These are phyloP conservation scores for Hericium coralloides DNA, from an alignment of 768 basidiomycete species.

Conservation along the genomic window DNA sequence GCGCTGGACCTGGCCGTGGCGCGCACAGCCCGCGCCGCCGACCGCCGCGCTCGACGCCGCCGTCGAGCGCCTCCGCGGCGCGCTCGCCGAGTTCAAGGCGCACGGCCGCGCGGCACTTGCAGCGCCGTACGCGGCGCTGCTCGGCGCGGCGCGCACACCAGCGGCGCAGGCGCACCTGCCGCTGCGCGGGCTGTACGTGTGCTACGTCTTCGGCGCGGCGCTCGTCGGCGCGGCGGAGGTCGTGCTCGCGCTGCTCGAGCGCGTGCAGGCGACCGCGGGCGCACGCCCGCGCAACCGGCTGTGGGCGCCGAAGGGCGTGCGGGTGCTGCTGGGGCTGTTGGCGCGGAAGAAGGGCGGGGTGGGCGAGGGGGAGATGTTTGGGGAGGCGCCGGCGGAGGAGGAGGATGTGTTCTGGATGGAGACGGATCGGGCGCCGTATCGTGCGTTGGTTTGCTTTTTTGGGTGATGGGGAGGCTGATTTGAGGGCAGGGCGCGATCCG, in stretches of 20 bases:
- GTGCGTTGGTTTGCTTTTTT: constrained; percentile 5
- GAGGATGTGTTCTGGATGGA: constrained; percentile 19
- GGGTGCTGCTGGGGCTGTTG: constrained; percentile 20
- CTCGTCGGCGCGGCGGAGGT: constrained; percentile 30
- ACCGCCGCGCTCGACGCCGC: constrained; percentile 18
- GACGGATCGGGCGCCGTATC: constrained; percentile 7
- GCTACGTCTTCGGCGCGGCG: constrained; percentile 41
- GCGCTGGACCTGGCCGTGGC: constrained; percentile 20
- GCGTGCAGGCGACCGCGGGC: constrained; percentile 26
- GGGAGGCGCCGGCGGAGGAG: constrained; percentile 16
- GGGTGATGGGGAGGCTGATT: not conserved
- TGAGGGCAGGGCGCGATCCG: constrained; percentile 28
- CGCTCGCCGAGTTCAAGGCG: constrained; percentile 24
- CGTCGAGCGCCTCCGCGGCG: constrained; percentile 17
- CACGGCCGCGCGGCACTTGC: constrained; percentile 28
- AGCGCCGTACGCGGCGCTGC: constrained; percentile 32
- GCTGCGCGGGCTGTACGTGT: constrained; percentile 35
- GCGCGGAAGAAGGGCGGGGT: constrained; percentile 17
- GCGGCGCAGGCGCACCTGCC: constrained; percentile 19
- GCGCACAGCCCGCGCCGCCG: constrained; percentile 13
- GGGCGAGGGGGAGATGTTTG: constrained; percentile 17
- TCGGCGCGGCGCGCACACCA: constrained; percentile 17
- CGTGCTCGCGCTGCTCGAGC: constrained; percentile 27
- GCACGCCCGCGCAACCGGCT: constrained; percentile 31
- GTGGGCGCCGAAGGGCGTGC: constrained; percentile 42